A percentile compares a stretch with the other conserved stretches of the same genome.
phyloP scores from a whole-genome alignment of 345 rosid genomes.

The Eucalyptus sp. region DNA sequence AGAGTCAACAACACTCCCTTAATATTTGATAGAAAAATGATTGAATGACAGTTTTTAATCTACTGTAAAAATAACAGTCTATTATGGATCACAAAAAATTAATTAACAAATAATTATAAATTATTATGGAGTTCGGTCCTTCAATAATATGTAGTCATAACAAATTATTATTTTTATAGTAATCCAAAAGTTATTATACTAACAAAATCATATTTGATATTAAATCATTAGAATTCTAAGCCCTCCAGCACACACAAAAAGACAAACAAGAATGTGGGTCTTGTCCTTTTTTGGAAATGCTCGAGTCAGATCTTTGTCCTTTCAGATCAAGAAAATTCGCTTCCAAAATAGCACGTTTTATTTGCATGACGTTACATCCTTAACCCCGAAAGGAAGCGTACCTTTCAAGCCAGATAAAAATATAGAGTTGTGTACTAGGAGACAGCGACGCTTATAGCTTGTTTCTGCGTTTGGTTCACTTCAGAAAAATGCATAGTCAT shows the following conservation, averaged over 20 bases:
- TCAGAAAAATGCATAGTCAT: not conserved
- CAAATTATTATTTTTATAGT: no score
- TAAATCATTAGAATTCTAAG: no score
- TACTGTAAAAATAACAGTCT: accelerated
- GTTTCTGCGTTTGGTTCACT: not conserved
- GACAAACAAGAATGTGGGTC: not conserved
- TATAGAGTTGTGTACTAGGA: no score
- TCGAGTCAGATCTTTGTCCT: not conserved
- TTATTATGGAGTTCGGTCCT: no score
- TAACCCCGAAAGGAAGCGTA: not conserved
- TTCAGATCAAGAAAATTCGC: not conserved
- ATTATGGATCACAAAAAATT: no score
- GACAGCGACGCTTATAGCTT: not conserved
- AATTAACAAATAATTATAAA: no score
- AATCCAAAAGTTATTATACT: accelerated
- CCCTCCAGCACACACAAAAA: no score
- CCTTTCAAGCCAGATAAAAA: not conserved
- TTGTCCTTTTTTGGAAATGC: no score
- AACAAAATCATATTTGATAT: not conserved
- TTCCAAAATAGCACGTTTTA: no score
- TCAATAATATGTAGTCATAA: no score
- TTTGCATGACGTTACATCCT: not conserved
- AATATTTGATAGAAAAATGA: no score
- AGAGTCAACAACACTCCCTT: not conserved
- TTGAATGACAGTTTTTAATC: accelerated